A percentile compares a stretch with the other conserved stretches of the same genome.
These are phyloP conservation scores for Parascedosporium putredinis DNA, from an alignment of 2,329 filamentous ascomycete species.

Conservation along the genomic window DNA sequence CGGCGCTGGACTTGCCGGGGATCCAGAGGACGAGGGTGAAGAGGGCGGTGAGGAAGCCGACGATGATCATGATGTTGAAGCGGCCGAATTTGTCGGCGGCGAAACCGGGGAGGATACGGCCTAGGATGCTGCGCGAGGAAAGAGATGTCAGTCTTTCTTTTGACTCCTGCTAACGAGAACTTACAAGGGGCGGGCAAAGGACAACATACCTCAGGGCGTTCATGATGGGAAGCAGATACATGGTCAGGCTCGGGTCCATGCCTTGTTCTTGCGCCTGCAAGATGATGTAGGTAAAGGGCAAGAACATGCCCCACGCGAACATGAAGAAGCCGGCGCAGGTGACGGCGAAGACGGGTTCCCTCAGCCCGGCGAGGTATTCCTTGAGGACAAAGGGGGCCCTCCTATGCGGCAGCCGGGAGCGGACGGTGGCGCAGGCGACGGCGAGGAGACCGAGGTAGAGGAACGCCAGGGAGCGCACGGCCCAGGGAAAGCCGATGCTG, in stretches of 20 bases:
- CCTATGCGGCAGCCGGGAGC: constrained; percentile 32
- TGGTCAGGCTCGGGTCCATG: constrained; percentile 28
- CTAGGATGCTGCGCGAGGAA: constrained; percentile 29
- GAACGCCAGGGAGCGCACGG: constrained; percentile 36
- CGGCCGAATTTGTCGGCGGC: constrained; percentile 33
- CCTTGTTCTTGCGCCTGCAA: constrained; percentile 35
- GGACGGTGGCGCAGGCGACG: constrained; percentile 25
- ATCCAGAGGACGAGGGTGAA: constrained; percentile 38
- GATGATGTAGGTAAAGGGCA: constrained; percentile 43
- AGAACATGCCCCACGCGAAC: constrained; percentile 44
- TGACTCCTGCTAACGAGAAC: not conserved
- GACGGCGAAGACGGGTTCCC: constrained; percentile 32
- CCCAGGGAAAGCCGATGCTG: constrained; percentile 34
- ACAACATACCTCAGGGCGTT: constrained; percentile 35
- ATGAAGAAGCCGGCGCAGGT: constrained; percentile 38
- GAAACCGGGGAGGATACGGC: constrained; percentile 40
- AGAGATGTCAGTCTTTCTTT: not conserved
- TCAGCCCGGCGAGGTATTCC: constrained; percentile 36
- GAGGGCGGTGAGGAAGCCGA: constrained; percentile 37
- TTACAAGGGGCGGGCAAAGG: not conserved
- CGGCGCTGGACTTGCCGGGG: constrained; percentile 37
- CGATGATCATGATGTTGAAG: constrained; percentile 39
- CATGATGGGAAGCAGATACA: constrained; percentile 46
- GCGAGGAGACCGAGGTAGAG: constrained; percentile 29
- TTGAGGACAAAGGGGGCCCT: constrained; percentile 31